These are phyloP conservation scores for Rhinocladiella similis DNA, from an alignment of 2,329 filamentous ascomycete species.

Conservation along the genomic window DNA sequence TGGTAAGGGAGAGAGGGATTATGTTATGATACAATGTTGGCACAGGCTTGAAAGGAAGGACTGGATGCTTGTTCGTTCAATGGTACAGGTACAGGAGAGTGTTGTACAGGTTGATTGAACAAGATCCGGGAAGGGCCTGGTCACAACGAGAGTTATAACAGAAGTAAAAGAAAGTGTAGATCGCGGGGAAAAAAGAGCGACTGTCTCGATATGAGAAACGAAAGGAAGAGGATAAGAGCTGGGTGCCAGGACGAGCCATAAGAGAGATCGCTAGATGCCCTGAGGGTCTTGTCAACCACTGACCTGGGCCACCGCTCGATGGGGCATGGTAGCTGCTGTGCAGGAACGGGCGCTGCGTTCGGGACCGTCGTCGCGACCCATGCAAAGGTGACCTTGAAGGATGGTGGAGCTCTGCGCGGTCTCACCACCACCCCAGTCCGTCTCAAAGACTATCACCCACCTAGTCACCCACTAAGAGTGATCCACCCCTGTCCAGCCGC, in stretches of 20 bases:
- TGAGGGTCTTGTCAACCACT: constrained; percentile 23
- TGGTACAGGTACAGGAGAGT: constrained; percentile 22
- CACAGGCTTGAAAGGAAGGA: constrained; percentile 31
- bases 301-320: constrained; percentile 24
- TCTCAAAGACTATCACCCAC: constrained; percentile 29
- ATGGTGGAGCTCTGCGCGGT: constrained; percentile 21
- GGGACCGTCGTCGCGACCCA: constrained; percentile 29
- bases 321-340: constrained; percentile 16
- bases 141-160: constrained; percentile 28
- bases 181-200: constrained; percentile 30
- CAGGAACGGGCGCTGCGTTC: constrained; percentile 28
- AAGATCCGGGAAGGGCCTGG: constrained; percentile 31
- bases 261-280: constrained; percentile 28
- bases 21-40: constrained; percentile 26
- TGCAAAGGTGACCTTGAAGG: constrained; percentile 17
- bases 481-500: constrained; percentile 23
- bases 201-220: constrained; percentile 30
- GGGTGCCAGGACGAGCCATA: constrained; percentile 30
- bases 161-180: constrained; percentile 27
- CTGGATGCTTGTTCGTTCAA: constrained; percentile 29
- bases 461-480: constrained; percentile 17
- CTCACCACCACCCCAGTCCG: constrained; percentile 27
- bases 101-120: constrained; percentile 30
- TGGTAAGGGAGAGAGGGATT: constrained; percentile 15
- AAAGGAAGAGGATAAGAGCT: constrained; percentile 25